phyloP scores from a whole-genome alignment of 495 filamentous ascomycete species.

The Xylaria telfairii region DNA sequence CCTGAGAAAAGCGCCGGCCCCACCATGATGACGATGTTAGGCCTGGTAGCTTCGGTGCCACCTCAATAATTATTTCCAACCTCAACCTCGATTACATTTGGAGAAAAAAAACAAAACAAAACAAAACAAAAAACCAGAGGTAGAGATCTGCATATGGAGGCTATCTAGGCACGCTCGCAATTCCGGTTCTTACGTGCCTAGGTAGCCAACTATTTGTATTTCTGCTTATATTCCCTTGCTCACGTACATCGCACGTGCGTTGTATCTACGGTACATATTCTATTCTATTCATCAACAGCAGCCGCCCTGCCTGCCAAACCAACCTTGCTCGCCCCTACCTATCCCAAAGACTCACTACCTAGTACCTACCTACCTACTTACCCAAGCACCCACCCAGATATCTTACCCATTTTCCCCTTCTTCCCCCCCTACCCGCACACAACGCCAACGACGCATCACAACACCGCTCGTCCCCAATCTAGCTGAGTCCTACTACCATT shows the following conservation, averaged over 20 bases:
- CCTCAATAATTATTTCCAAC: background rate
- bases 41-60: background rate
- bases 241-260: background rate
- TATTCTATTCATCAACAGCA: background rate
- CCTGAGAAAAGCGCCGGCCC: background rate
- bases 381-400: background rate
- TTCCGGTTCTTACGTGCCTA: background rate
- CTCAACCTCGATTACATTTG: background rate
- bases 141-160: background rate
- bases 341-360: background rate
- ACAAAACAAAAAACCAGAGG: too few species aligned
- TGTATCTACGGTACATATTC: too few species aligned
- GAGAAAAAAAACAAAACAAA: background rate
- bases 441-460: background rate
- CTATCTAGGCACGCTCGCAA: background rate
- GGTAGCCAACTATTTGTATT: background rate
- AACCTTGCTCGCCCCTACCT: background rate
- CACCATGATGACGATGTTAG: slow-evolving; percentile 13
- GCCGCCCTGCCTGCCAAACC: background rate
- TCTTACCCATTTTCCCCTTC: background rate
- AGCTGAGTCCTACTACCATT: background rate
- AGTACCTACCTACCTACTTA: too few species aligned
- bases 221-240: background rate
- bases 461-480: background rate
- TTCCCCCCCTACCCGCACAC: background rate